Evolutionary conservation across 2,329 filamentous ascomycete species (phyloP), one percentile per base, ranked within the genome.

Genomic region (Trichoderma guizhouense): DNA sequence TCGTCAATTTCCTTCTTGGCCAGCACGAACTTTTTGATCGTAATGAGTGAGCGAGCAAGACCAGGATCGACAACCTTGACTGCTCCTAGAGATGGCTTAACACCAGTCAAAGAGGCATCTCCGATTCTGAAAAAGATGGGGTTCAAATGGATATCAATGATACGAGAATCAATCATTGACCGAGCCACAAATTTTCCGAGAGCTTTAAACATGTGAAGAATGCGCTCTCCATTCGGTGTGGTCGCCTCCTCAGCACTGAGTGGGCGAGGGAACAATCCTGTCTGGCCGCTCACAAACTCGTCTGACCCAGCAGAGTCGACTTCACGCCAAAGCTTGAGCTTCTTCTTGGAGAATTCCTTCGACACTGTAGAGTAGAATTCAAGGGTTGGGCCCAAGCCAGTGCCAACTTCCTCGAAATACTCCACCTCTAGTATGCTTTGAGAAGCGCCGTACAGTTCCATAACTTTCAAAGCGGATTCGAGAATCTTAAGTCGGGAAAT

Each of bases 311-410:
- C 87, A 7, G 86, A 91, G 78, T 98, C 95, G 72, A 93, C 93
- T 77, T 98, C 95, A 18, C 96, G 91, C 97, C 97, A 99, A 6
- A 99, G 89, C 84, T 95, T 97, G 68, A 98, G 89, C 82, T 97
- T 98, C 87, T 95, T 98, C 86, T 96, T 97, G 1, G 93, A 95
- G 78, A 98, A 98, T 80, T 99, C 96, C 77, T 93, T 96, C 0
- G 96, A 99, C 1, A 98, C 95, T 0, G 93, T 97, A 0, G 96
- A 97, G 82, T 99, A 99, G 80, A 99, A 99, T 79, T 99, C 96
- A 15, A 99, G 87, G 0, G 96, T 99, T 5, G 96, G 96, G 0
- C 96, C 96, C 60, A 99, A 86, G 61, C 96, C 96, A 28, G 97
- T 99, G 71, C 96, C 96, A 26, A 99, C 96, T 82, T 99, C 96